These are phyloP conservation scores for Chrysoporthe cubensis DNA, from an alignment of 2,329 filamentous ascomycete genomes.

Conservation along the genomic window DNA sequence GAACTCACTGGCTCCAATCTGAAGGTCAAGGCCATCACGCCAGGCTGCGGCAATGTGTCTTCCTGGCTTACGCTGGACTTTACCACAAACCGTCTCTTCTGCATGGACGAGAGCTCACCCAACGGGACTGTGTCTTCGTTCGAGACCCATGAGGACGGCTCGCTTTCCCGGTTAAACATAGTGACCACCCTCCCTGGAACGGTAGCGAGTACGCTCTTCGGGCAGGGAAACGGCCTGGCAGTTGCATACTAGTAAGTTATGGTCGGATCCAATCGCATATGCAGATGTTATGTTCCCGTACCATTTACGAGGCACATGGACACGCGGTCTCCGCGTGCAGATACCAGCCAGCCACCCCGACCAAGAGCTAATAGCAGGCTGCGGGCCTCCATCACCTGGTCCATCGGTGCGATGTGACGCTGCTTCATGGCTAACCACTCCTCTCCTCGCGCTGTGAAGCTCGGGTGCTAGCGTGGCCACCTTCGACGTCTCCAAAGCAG, in stretches of 20 bases:
- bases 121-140: slow-evolving; percentile 54
- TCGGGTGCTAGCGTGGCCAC: slow-evolving; percentile 48
- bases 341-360: neutral
- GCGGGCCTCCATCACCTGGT: neutral
- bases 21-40: slow-evolving; percentile 45
- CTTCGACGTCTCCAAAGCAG: slow-evolving; percentile 44
- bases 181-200: slow-evolving; percentile 34
- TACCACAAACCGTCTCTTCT: slow-evolving; percentile 56
- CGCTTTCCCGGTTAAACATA: slow-evolving; percentile 43
- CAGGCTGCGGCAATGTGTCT: slow-evolving; percentile 56
- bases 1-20: slow-evolving; percentile 46
- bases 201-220: slow-evolving; percentile 11
- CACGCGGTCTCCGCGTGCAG: neutral
- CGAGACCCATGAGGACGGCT: slow-evolving; percentile 42
- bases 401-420: neutral
- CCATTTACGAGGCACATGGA: neutral
- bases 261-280: neutral
- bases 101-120: slow-evolving; percentile 60
- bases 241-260: slow-evolving; percentile 14
- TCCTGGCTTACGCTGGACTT: slow-evolving; percentile 64
- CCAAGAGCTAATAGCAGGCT: neutral
- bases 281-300: neutral
- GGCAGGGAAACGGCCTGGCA: slow-evolving; percentile 12
- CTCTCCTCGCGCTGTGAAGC: slow-evolving; percentile 33
- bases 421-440: neutral